Conservation (phyloP, 495 filamentous ascomycete genomes). For the Hypoxylon cercidicola region DNA sequence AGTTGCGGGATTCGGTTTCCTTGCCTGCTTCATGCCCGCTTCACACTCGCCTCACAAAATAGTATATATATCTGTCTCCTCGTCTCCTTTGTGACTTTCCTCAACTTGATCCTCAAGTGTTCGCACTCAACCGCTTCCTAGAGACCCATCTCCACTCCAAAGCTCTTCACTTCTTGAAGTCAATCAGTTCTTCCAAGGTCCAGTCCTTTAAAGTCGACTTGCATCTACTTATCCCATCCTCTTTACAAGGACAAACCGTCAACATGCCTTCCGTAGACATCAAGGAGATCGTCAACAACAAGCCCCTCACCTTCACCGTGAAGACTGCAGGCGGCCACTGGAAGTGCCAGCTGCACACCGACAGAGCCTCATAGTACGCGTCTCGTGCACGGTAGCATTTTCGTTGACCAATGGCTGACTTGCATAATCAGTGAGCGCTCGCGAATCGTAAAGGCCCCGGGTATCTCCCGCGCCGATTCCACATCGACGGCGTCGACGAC, state of each 20-base stretch:
- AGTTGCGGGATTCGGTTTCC: slow-evolving; percentile 16
- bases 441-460: slow-evolving; percentile 41
- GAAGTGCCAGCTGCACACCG: slow-evolving; percentile 52
- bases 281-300: slow-evolving; percentile 48
- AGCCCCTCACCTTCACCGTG: slow-evolving; percentile 56
- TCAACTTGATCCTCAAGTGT: slow-evolving; percentile 17
- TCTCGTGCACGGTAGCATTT: background rate
- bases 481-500: slow-evolving; percentile 39
- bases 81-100: slow-evolving; percentile 3
- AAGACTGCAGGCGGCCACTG: slow-evolving; percentile 52
- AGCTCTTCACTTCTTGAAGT: slow-evolving; percentile 4
- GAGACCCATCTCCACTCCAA: slow-evolving; percentile 29
- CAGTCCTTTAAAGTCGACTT: slow-evolving; percentile 11
- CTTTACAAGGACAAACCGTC: slow-evolving; percentile 7
- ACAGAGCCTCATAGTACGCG: slow-evolving; percentile 56
- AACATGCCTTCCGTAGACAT: slow-evolving; percentile 46
- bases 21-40: too few species aligned
- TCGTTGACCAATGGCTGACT: slow-evolving; percentile 15
- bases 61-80: slow-evolving; percentile 35
- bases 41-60: slow-evolving; percentile 3
- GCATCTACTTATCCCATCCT: slow-evolving; percentile 5
- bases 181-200: slow-evolving; percentile 5
- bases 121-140: slow-evolving; percentile 13
- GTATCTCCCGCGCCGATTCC: slow-evolving; percentile 44
- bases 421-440: slow-evolving; percentile 49